phyloP scores from a whole-genome alignment of 352 stramenopile species.

The Globisporangium spiculum region DNA sequence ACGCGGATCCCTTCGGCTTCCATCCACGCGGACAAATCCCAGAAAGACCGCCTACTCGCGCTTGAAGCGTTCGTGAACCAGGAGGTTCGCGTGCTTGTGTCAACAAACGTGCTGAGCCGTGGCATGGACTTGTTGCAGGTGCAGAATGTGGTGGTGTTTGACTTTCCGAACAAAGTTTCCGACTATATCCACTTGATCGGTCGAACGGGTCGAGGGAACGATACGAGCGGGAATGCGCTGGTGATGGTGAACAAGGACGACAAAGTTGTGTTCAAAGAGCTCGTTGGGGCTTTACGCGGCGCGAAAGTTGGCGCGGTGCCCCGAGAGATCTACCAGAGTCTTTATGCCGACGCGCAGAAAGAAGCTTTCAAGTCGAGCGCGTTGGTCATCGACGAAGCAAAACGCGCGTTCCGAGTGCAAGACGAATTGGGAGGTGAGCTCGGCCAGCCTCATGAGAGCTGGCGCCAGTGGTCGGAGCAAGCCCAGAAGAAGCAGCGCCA shows the following conservation, averaged over 20 bases:
- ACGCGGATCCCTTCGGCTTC: conserved; percentile 32
- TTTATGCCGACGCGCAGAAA: conserved; percentile 26
- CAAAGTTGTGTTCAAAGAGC: conserved; percentile 35
- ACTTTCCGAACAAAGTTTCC: conserved; percentile 49
- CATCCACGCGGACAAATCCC: conserved; percentile 65
- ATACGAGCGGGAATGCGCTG: conserved; percentile 26
- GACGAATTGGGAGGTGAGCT: conserved; percentile 16
- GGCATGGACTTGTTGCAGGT: conserved; percentile 69
- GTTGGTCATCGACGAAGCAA: conserved; percentile 41
- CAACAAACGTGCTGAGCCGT: conserved; percentile 69
- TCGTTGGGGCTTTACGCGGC: conserved; percentile 33
- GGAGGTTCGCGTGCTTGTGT: conserved; percentile 47
- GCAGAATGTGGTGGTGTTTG: conserved; percentile 71
- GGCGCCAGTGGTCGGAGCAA: conserved; percentile 17
- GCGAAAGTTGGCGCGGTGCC: conserved; percentile 27
- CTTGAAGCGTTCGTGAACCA: conserved; percentile 63
- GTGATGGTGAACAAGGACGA: conserved; percentile 50
- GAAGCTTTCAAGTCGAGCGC: conserved; percentile 11
- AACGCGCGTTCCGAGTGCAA: conserved; percentile 41
- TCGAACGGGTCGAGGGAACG: conserved; percentile 33
- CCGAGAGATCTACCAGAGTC: conserved; percentile 37
- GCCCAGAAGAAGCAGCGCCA: not conserved
- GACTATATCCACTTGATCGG: conserved; percentile 73
- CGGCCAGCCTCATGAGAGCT: not conserved
- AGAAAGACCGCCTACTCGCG: conserved; percentile 45